Evolutionary conservation across 2,329 filamentous ascomycete species (phyloP), one percentile per base, ranked within the genome.

Genomic region (Fusarium nematophilum): DNA sequence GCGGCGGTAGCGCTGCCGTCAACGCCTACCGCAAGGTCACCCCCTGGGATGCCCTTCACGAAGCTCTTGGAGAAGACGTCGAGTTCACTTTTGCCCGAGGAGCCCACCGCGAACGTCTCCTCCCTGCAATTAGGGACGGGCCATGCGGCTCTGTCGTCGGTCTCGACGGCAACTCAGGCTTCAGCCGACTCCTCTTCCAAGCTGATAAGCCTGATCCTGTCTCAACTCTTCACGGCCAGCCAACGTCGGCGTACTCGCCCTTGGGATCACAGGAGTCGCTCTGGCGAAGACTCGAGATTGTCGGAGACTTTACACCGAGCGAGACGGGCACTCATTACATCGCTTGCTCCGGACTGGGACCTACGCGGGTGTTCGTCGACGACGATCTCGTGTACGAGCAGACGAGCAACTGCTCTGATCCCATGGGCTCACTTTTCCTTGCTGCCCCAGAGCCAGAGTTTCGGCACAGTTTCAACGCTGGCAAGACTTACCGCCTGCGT

Each of bases 1-100:
- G 74, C 6, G 66, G 75, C 14, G 69, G 75, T 5, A 69, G 74
- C 47, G 68, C 73, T 1, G 45, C 64, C 1, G 64, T 75, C 14
- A 70, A 72, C 23, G 68, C 72, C 2, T 72, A 76, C 38, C 71
- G 73, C 43, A 65, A 66, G 10, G 61, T 74, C 26, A 68, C 72
- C 0, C 64, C 74, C 4, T 73, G 70, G 59, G 67, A 76, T 0
- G 72, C 65, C 2, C 60, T 74, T 0, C 52, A 53, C 1, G 67
- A 72, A 21, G 63, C 59, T 1, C 40, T 67, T 3, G 65, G 63
- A 1, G 51, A 66, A 0, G 34, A 53, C 2, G 66, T 63, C 14
- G 55, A 69, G 31, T 66, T 70, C 10, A 52, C 48, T 1, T 72
- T 64, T 39, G 63, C 70, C 4, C 49, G 59, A 5, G 70, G 70